Percentiles rank a stretch among this genome's conserved stretches.
Evolutionary conservation across 352 stramenopile genomes (phyloP).

Genomic region (Globisporangium splendens): DNA sequence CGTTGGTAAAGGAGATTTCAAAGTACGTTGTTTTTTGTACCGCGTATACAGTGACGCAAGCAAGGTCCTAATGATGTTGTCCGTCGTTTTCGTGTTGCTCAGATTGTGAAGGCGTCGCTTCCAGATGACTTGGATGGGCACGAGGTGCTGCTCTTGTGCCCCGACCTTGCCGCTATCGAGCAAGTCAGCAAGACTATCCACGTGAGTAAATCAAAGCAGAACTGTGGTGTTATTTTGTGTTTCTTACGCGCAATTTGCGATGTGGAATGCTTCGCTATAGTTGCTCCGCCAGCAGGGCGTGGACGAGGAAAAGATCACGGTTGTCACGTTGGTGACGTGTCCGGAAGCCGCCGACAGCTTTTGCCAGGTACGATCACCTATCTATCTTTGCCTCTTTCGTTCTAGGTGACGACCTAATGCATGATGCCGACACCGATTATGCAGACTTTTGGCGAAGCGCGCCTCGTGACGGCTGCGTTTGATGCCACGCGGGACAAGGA

Average conservation of each 20-base stretch:
- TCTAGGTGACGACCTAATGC: not conserved
- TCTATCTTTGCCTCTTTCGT: not conserved
- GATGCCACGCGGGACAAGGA: constrained; percentile 54
- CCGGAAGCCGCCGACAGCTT: constrained; percentile 76
- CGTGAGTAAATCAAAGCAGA: constrained; percentile 26
- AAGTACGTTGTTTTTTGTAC: constrained; percentile 18
- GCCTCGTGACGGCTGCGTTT: constrained; percentile 76
- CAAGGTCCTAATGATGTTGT: constrained; percentile 1
- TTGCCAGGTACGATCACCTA: constrained; percentile 41
- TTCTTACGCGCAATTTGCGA: not conserved
- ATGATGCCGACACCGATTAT: not conserved
- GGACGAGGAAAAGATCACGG: constrained; percentile 71
- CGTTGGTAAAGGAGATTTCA: constrained; percentile 34
- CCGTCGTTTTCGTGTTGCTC: not conserved
- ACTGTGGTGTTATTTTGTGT: too few relatives aligned
- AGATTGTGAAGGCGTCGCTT: constrained; percentile 48
- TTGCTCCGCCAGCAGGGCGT: constrained; percentile 69
- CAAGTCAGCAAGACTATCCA: constrained; percentile 74
- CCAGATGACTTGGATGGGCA: constrained; percentile 63
- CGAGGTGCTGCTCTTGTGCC: constrained; percentile 67
- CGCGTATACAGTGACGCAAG: not conserved
- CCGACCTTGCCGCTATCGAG: constrained; percentile 56
- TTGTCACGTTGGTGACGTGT: constrained; percentile 78
- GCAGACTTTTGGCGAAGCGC: constrained; percentile 64
- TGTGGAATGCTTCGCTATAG: constrained; percentile 16